Evolutionary conservation across 352 stramenopile species (phyloP), one percentile per base, ranked within the genome.

Genomic region (Pythium dissimile): DNA sequence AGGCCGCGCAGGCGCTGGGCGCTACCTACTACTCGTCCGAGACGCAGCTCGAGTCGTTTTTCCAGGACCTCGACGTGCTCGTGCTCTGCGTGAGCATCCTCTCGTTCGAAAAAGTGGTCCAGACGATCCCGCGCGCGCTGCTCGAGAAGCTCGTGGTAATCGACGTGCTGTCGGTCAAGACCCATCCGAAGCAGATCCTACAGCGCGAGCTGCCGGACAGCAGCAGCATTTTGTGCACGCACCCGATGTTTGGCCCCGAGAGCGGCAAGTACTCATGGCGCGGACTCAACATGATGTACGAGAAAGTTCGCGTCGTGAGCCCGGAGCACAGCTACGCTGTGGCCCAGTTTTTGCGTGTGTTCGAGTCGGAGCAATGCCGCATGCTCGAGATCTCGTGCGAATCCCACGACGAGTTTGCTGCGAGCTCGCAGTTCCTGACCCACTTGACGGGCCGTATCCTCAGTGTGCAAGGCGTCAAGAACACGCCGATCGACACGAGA

Each of bases 191-290:
- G 66, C 74, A 97, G 59, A 85, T 97, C 35, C 60, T 99, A 73
- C 79, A 98, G 37, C 71, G 96, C 31, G 55, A 89, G n/a, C 62
- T 98, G 15, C 95, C 95, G 2, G 55, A 74, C 38, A 88, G 88
- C 60, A 88, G 80, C 49, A 95, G 97, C 54, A 95, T 99, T 31
- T 69, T 99, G 31, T 98, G 94, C 59, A 98, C 96, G 15, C 96
- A 99, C 75, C 96, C 96, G 2, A 99, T 99, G 96, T 99, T 99
- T 73, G 96, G 96, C 37, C 95, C 96, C 1, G 96, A 98, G 72
- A 97, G 81, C 47, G 96, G 94, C 43, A 97, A 97, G 49, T 86
- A 98, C 75, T 89, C 88, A 51, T 99, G 96, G 96, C 78, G 91
- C 38, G 86, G 84, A 11, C 72, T 99, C 41, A 96, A 91, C 18